A percentile compares a stretch with the other conserved stretches of the same genome.
phyloP scores from a whole-genome alignment of 352 stramenopile genomes.

The Phytophthora capsici region DNA sequence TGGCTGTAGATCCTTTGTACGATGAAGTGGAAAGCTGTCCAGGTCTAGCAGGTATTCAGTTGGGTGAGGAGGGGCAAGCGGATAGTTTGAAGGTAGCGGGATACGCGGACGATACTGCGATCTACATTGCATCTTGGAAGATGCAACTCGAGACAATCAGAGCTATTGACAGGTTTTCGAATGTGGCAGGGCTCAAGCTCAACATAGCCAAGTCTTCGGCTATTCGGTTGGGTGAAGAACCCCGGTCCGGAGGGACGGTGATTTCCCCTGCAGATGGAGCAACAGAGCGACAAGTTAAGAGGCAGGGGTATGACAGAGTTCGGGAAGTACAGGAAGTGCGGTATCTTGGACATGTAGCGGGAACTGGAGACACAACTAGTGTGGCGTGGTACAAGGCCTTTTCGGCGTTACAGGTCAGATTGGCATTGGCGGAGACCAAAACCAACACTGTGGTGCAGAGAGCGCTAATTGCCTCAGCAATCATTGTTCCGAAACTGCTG shows the following conservation, averaged over 20 bases:
- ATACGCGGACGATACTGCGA: background rate
- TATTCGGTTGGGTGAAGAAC: background rate
- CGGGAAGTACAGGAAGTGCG: background rate
- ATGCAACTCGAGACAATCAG: conserved; percentile 1
- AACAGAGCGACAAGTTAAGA: too few relatives aligned
- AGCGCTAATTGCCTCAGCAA: background rate
- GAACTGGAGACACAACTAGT: background rate
- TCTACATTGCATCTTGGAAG: background rate
- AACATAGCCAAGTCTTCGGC: too few relatives aligned
- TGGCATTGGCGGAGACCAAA: background rate
- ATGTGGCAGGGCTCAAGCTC: background rate
- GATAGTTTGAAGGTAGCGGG: background rate
- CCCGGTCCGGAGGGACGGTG: too few relatives aligned
- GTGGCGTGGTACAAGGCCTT: background rate
- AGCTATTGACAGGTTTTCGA: background rate
- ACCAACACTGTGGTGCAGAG: conserved; percentile 3
- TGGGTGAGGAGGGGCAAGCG: background rate
- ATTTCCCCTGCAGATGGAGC: background rate
- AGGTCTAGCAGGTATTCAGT: background rate
- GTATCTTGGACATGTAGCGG: conserved; percentile 7
- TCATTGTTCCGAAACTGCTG: too few relatives aligned
- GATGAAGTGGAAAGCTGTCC: background rate
- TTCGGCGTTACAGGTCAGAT: background rate
- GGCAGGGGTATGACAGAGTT: too few relatives aligned
- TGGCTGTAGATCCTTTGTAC: background rate